These are phyloP conservation scores for Insectozyma bohioensis DNA, from an alignment of 1,139 yeast species.

Conservation along the genomic window DNA sequence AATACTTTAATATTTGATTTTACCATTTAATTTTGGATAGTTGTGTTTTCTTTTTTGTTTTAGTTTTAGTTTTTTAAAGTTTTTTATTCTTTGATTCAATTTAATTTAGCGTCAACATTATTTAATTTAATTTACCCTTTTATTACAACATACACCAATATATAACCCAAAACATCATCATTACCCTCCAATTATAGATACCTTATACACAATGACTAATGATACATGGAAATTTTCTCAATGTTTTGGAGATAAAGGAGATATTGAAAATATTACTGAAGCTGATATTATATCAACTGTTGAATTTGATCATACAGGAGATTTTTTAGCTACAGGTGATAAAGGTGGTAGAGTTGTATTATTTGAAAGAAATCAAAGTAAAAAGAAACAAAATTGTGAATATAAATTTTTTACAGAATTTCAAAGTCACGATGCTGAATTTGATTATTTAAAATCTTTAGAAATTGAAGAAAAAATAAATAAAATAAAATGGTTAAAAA, in stretches of 20 bases:
- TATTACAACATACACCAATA: too few relatives aligned
- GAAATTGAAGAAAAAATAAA: slow-evolving; percentile 98
- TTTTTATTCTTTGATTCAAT: too few relatives aligned
- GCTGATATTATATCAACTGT: slow-evolving; percentile 98
- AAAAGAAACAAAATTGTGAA: slow-evolving; percentile 73
- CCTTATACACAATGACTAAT: slow-evolving; percentile 12
- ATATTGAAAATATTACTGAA: slow-evolving; percentile 92
- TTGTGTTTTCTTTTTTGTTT: too few relatives aligned
- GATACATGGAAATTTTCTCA: slow-evolving; percentile 73
- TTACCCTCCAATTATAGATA: too few relatives aligned
- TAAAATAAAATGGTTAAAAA: slow-evolving; percentile 93
- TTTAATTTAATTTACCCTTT: too few relatives aligned
- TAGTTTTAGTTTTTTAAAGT: too few relatives aligned
- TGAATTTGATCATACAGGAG: slow-evolving; percentile 93
- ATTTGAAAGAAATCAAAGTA: slow-evolving; percentile 82
- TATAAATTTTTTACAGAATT: slow-evolving; percentile 95
- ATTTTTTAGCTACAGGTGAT: slow-evolving; percentile 96
- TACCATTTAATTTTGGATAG: too few relatives aligned
- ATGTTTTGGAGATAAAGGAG: slow-evolving; percentile 98
- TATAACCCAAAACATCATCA: too few relatives aligned
- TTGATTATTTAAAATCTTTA: slow-evolving; percentile 90
- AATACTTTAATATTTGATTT: too few relatives aligned
- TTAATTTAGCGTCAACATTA: too few relatives aligned
- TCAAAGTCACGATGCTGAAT: slow-evolving; percentile 98
- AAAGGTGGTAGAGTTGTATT: slow-evolving; percentile 97